Evolutionary conservation across 2,329 filamentous ascomycete genomes (phyloP), one percentile per base, ranked within the genome.

Genomic region (Mollisia scopiformis): DNA sequence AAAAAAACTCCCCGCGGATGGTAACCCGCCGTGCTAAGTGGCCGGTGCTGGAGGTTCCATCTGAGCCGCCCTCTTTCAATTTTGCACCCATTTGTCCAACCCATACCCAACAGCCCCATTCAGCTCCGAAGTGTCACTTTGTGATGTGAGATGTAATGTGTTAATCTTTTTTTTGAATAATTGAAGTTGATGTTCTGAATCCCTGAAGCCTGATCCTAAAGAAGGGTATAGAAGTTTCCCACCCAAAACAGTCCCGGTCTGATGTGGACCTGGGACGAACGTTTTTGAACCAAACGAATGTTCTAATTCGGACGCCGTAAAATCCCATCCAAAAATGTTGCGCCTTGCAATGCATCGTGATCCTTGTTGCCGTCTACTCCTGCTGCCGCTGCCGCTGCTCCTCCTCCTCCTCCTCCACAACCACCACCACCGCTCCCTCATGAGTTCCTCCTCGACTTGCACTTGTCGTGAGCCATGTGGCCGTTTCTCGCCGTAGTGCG

Each of bases 401-500:
- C n/a, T n/a, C n/a, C n/a, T n/a, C n/a, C n/a, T n/a, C n/a, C n/a
- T n/a, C n/a, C n/a, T n/a, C n/a, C n/a, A n/a, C n/a, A n/a, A n/a
- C n/a, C n/a, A n/a, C n/a, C n/a, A n/a, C n/a, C n/a, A n/a, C n/a
- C n/a, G n/a, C n/a, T n/a, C n/a, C n/a, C n/a, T 71, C 69, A 78
- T 60, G 76, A 78, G 66, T 78, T 80, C 66, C 84, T 79, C 70
- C 85, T 80, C 72, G 86, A 88, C 81, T 97, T 97, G 81, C 93
- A 98, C 78, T 97, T 97, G 73, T 96, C 93, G 76, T 97, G 92
- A 57, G 85, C 75, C 67, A 88, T 82, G 74, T 98, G 94, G 13
- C 93, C 93, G 73, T 97, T 97, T 63, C 93, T 85, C 47, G 94
- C 94, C 23, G 84, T 88, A 6, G 93, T 97, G 68, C 94, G 84